Base-by-base conservation (phyloP, 2,329 filamentous ascomycete species). In the Penicillium polonicum region DNA sequence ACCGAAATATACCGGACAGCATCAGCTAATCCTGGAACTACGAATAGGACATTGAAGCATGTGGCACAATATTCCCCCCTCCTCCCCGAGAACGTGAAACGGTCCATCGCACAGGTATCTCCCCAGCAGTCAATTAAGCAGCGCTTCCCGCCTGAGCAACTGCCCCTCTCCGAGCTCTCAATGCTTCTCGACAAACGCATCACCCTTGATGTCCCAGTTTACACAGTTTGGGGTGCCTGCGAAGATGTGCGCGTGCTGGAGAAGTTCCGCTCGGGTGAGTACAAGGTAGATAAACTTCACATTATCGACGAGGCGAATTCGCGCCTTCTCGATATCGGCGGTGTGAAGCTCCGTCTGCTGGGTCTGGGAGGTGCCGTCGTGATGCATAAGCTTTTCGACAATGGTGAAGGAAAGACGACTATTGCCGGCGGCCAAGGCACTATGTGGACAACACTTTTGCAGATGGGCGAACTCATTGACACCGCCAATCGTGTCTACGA, bases 381-480 rank as follows among this genome's bases (percentile, higher is more conserved):
- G 59, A 99, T 99, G 92, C 94, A 99, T 83, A 99, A 99, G 83
- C 85, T 99, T 19, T 99, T 99, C 71, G 94, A 99, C 76, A 99
- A 99, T 67, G 94, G 94, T 54, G 94, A 99, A 73, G 94, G 94
- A 60, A 88, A 93, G 76, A 99, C 94, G 50, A 99, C 95, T 2
- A 99, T 99, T 76, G 94, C 94, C 23, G 94, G 94, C 73, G 94
- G 94, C 21, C 94, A 99, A 76, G 94, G 94, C 61, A 99, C 94
- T 45, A 99, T 99, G 94, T 99, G 94, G 94, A 99, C 94, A 8
- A 99, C 94, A 7, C 81, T 99, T 31, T 79, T 99, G 64, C 94
- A 99, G 78, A 99, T 99, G 89, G 94, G 94, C 52, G 94, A 99
- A 78, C 82, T 99, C 49, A 91, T 99, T 53, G 94, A 99, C 74